phyloP scores from a whole-genome alignment of 805 yeast genomes.

The Candida patagonica region DNA sequence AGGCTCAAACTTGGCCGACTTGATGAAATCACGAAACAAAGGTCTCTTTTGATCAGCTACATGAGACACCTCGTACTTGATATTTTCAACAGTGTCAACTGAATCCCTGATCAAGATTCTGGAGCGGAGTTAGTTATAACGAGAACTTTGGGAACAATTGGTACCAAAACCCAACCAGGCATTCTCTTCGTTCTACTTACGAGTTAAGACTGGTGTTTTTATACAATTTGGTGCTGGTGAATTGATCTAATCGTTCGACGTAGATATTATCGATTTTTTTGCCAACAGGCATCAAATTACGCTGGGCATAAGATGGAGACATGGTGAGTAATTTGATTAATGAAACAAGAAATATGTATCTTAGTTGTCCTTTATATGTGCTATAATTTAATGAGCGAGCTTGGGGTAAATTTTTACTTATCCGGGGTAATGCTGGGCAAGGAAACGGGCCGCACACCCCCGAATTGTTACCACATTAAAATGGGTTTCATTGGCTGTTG shows the following conservation, averaged over 20 bases:
- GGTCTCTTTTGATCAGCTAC: slow-evolving; percentile 65
- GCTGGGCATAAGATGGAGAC: slow-evolving; percentile 3
- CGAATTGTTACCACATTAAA: too few relatives aligned
- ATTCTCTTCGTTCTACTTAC: slow-evolving; percentile 43
- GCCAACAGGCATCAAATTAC: slow-evolving; percentile 6
- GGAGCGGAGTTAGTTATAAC: too few relatives aligned
- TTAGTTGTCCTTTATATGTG: too few relatives aligned
- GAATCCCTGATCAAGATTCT: slow-evolving; percentile 57
- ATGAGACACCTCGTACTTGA: slow-evolving; percentile 54
- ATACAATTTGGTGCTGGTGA: slow-evolving; percentile 2
- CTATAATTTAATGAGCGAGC: too few relatives aligned
- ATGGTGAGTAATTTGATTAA: too few relatives aligned
- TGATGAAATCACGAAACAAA: slow-evolving; percentile 44
- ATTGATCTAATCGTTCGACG: slow-evolving; percentile 2
- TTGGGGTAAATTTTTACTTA: too few relatives aligned
- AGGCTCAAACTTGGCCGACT: slow-evolving; percentile 32
- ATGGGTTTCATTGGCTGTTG: too few relatives aligned
- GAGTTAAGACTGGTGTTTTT: not conserved
- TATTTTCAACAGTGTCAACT: slow-evolving; percentile 38
- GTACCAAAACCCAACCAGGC: slow-evolving; percentile 65
- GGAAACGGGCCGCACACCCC: too few relatives aligned
- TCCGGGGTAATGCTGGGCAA: too few relatives aligned
- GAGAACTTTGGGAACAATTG: slow-evolving; percentile 59
- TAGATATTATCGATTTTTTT: slow-evolving; percentile 9
- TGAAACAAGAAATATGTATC: too few relatives aligned